phyloP scores from a whole-genome alignment of 176 grass and related monocot species.

The Zea mays region Zm-B73-REFERENCE-NAM-5.0 NC_050103.1:173733501-173734000 shows the following conservation, averaged over 20 bases:
- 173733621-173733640: background rate
- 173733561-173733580: background rate
- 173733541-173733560: background rate
- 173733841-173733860: background rate
- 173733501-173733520: background rate
- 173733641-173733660: background rate
- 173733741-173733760: background rate
- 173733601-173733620: background rate
- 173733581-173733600: background rate
- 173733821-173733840: background rate
- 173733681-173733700: background rate
- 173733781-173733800: background rate
- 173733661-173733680: background rate
- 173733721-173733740: too few relatives aligned
- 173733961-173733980: background rate
- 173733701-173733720: background rate
- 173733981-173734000: background rate
- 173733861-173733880: conserved; percentile 16
- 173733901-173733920: too few relatives aligned
- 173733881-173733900: background rate
- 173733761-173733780: background rate
- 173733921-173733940: too few relatives aligned
- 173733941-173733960: background rate
- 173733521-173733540: background rate
- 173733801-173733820: background rate